phyloP scores from a whole-genome alignment of 1,284 basidiomycete species.

The Ustilago sp. region DNA sequence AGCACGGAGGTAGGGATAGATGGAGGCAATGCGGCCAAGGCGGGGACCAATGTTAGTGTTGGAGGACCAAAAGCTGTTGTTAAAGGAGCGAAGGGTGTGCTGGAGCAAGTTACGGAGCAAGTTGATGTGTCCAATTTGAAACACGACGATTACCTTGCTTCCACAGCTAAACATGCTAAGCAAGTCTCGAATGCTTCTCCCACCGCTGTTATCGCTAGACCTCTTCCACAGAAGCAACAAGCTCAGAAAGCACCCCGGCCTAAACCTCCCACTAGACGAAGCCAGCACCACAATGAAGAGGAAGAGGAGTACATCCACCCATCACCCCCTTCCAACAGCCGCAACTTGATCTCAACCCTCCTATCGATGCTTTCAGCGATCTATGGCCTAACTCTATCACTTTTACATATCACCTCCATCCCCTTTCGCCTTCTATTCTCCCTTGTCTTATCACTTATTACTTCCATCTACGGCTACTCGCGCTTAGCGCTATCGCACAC shows the following conservation, averaged over 20 bases:
- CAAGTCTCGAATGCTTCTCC: constrained; percentile 8
- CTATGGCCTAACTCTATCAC: neutral
- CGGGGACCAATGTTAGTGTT: neutral
- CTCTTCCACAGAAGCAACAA: neutral
- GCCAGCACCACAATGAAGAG: constrained; percentile 10
- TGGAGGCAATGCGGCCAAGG: neutral
- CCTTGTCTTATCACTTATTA: neutral
- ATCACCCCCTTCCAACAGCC: neutral
- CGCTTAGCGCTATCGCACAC: constrained; percentile 21
- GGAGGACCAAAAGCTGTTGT: neutral
- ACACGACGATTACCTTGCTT: constrained; percentile 32
- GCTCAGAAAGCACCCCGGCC: neutral
- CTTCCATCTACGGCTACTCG: constrained; percentile 5
- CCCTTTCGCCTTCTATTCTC: constrained; percentile 6
- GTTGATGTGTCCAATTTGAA: constrained; percentile 47
- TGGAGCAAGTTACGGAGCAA: neutral
- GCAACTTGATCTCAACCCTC: constrained; percentile 4
- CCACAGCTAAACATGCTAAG: neutral
- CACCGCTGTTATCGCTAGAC: constrained; percentile 8
- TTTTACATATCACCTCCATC: constrained; percentile 4
- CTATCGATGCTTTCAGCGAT: neutral
- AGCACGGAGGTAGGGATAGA: neutral
- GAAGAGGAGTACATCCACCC: neutral
- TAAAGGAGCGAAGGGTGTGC: neutral
- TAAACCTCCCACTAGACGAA: neutral